These are phyloP conservation scores for Cinnamomum micranthum DNA, from an alignment of 164 flowering plant species.

Conservation along the genomic window DNA sequence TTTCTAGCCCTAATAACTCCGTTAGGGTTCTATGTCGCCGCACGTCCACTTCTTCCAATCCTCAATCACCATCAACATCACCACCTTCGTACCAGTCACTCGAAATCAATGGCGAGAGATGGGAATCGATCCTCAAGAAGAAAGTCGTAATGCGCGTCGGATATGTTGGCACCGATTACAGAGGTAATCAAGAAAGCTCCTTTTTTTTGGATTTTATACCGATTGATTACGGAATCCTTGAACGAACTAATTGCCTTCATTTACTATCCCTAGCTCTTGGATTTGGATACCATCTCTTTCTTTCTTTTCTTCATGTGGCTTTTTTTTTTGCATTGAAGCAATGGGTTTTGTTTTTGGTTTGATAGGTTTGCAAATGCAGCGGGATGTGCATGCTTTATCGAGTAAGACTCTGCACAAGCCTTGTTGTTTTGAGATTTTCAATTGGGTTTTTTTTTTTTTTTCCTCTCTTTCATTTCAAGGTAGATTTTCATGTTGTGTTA, in stretches of 20 bases:
- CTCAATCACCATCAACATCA: slow-evolving; percentile 14
- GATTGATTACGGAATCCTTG: neutral
- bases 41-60: slow-evolving; percentile 2
- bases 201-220: neutral
- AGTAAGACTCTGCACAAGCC: slow-evolving; percentile 36
- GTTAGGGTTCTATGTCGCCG: neutral
- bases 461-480: neutral
- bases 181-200: slow-evolving; percentile 36
- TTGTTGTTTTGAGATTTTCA: neutral
- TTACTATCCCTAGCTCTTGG: neutral
- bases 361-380: slow-evolving; percentile 76
- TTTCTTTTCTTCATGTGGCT: neutral
- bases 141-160: slow-evolving; percentile 85
- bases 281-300: neutral
- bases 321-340: neutral
- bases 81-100: neutral
- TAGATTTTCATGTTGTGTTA: neutral
- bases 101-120: slow-evolving; percentile 21
- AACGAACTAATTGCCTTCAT: neutral
- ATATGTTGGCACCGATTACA: slow-evolving; percentile 72
- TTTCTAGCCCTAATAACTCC: slow-evolving; percentile 11
- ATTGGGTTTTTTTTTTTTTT: neutral
- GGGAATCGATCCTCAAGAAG: slow-evolving; percentile 61
- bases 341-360: slow-evolving; percentile 1
- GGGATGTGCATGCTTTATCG: slow-evolving; percentile 38